These are phyloP conservation scores for Oryza glaberrima DNA, from an alignment of 176 grass and related monocot genomes.

Conservation along the genomic window DNA sequence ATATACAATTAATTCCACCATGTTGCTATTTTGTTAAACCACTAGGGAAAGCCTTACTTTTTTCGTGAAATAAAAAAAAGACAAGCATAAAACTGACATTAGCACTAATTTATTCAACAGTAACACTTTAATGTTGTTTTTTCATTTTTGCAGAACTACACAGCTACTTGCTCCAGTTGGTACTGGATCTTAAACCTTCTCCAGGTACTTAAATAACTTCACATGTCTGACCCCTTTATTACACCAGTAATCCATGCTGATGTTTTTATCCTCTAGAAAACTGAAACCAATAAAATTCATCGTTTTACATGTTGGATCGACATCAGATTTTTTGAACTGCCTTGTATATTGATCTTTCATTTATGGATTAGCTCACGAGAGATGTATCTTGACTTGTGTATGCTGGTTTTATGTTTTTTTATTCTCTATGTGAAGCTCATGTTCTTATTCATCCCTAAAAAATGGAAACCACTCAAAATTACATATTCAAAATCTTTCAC, in stretches of 20 bases:
- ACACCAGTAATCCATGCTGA: slow-evolving; percentile 15
- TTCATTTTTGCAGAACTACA: slow-evolving; percentile 70
- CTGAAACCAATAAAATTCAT: neutral
- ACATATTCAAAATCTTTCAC: neutral
- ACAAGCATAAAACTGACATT: neutral
- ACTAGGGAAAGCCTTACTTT: neutral
- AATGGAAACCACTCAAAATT: neutral
- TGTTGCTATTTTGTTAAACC: neutral
- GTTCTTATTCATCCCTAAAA: neutral
- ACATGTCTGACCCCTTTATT: neutral
- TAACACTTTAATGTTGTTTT: slow-evolving; percentile 28
- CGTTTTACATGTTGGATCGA: neutral
- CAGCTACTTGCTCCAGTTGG: slow-evolving; percentile 73
- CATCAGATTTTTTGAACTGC: neutral
- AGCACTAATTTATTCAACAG: neutral
- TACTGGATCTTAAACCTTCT: slow-evolving; percentile 90
- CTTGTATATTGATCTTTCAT: neutral
- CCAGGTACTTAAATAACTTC: slow-evolving; percentile 52
- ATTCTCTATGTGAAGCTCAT: too few relatives aligned
- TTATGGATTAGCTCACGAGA: neutral
- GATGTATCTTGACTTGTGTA: too few relatives aligned
- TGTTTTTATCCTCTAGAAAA: neutral
- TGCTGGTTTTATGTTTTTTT: neutral
- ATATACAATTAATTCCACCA: neutral
- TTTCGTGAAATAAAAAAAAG: neutral